Evolutionary conservation across 208 protist species (phyloP).

Genomic region (Lotmaria passim): DNA sequence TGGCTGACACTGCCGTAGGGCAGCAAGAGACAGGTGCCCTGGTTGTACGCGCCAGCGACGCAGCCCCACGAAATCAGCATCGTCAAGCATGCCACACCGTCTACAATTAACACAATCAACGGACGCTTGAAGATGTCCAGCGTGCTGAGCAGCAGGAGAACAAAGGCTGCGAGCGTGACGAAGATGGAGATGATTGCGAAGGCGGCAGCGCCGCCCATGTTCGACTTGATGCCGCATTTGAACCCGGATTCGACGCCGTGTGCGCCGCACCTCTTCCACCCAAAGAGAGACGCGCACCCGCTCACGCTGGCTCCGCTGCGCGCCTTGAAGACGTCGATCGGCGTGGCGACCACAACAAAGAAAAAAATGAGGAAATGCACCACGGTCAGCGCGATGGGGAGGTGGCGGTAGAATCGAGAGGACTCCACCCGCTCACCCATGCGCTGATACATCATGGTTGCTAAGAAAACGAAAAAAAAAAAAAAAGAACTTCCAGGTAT

Average conservation of each 20-base stretch:
- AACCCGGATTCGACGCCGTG: constrained; percentile 26
- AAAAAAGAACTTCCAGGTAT: background rate
- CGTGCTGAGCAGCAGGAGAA: constrained; percentile 30
- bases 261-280: constrained; percentile 37
- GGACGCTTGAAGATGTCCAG: constrained; percentile 33
- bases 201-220: constrained; percentile 45
- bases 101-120: constrained; percentile 32
- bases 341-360: constrained; percentile 41
- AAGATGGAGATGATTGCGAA: constrained; percentile 58
- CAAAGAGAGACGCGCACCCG: constrained; percentile 44
- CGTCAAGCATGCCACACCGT: constrained; percentile 38
- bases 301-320: constrained; percentile 1
- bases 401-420: constrained; percentile 25
- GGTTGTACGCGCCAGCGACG: constrained; percentile 38
- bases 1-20: constrained; percentile 24
- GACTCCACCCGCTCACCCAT: constrained; percentile 20
- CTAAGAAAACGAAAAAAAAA: constrained; percentile 7
- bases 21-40: constrained; percentile 33
- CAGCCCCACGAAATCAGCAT: constrained; percentile 48
- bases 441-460: constrained; percentile 27
- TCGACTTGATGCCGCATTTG: constrained; percentile 36
- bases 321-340: constrained; percentile 45
- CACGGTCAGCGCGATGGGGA: constrained; percentile 25
- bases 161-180: constrained; percentile 34
- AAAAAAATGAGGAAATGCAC: constrained; percentile 37